phyloP scores from a whole-genome alignment of 441 rosid genomes.

The Gossypium lobatum region DNA sequence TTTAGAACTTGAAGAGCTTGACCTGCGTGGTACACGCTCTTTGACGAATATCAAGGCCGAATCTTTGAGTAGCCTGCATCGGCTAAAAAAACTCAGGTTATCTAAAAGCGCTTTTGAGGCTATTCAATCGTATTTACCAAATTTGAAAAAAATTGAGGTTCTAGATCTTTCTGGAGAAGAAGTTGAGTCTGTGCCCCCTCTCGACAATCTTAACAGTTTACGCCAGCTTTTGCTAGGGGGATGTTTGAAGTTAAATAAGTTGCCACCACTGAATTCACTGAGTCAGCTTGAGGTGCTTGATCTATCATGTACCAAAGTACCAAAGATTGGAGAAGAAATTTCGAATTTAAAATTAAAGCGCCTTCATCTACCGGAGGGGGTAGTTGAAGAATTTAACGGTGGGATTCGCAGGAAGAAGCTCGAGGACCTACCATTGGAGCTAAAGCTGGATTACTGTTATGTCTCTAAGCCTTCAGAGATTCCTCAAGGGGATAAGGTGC shows the following conservation, averaged over 20 bases:
- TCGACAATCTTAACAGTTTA: conserved; percentile 20
- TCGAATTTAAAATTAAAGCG: conserved; percentile 10
- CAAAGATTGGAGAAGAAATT: conserved; percentile 17
- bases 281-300: conserved; percentile 33
- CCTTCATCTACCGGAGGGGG: conserved; percentile 22
- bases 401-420: conserved; percentile 4
- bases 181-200: conserved; percentile 13
- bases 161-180: conserved; percentile 23
- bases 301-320: conserved; percentile 27
- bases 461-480: conserved; percentile 16
- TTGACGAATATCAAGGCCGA: conserved; percentile 16
- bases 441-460: conserved; percentile 19
- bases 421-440: conserved; percentile 10
- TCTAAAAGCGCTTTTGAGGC: conserved; percentile 5
- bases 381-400: conserved; percentile 6
- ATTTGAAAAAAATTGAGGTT: conserved; percentile 20
- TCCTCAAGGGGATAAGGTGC: not conserved
- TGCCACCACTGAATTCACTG: conserved; percentile 26
- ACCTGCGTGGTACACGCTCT: conserved; percentile 22
- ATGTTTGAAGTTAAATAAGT: conserved; percentile 22
- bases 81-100: conserved; percentile 24
- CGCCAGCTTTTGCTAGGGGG: conserved; percentile 27
- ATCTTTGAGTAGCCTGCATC: conserved; percentile 3
- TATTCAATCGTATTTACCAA: not conserved
- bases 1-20: conserved; percentile 15